Evolutionary conservation across 768 basidiomycete species (phyloP).

Genomic region (Boletus reticulatus): DNA sequence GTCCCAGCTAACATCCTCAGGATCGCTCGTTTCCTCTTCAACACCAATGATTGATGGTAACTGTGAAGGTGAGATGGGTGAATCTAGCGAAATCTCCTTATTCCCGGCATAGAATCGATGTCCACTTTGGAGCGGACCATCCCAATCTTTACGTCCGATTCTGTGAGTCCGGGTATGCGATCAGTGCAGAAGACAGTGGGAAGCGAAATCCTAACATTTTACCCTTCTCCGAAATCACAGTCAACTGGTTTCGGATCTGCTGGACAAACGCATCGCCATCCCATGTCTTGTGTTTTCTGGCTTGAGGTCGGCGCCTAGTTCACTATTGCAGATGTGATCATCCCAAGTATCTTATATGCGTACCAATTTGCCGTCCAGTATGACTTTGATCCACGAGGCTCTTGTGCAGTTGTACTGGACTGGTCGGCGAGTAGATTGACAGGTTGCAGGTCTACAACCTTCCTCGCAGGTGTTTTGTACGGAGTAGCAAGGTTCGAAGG

Average conservation of each 20-base stretch:
- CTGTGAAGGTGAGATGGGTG: slow-evolving; percentile 45
- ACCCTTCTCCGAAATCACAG: slow-evolving; percentile 68
- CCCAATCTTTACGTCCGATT: slow-evolving; percentile 61
- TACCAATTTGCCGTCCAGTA: slow-evolving; percentile 76
- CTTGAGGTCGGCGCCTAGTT: slow-evolving; percentile 66
- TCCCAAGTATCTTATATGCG: slow-evolving; percentile 12
- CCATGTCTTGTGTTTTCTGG: slow-evolving; percentile 84
- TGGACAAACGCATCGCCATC: slow-evolving; percentile 74
- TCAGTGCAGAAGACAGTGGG: slow-evolving; percentile 6
- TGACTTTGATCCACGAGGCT: slow-evolving; percentile 21
- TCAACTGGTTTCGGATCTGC: slow-evolving; percentile 46
- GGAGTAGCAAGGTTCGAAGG: slow-evolving; percentile 21
- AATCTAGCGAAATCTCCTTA: slow-evolving; percentile 63
- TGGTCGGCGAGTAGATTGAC: slow-evolving; percentile 33
- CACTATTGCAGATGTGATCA: slow-evolving; percentile 1
- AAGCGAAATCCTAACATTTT: slow-evolving; percentile 47
- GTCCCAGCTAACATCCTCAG: slow-evolving; percentile 14
- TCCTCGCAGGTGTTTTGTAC: slow-evolving; percentile 26
- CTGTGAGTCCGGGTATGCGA: slow-evolving; percentile 32
- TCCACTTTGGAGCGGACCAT: slow-evolving; percentile 45
- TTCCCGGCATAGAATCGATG: slow-evolving; percentile 48
- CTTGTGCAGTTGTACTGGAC: slow-evolving; percentile 4
- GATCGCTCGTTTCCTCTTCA: slow-evolving; percentile 27
- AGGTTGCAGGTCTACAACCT: slow-evolving; percentile 39
- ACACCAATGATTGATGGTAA: slow-evolving; percentile 45